Conservation (phyloP, 371 early-diverging fungal species). For the Ecytonucleospora hepatopenaei region DNA sequence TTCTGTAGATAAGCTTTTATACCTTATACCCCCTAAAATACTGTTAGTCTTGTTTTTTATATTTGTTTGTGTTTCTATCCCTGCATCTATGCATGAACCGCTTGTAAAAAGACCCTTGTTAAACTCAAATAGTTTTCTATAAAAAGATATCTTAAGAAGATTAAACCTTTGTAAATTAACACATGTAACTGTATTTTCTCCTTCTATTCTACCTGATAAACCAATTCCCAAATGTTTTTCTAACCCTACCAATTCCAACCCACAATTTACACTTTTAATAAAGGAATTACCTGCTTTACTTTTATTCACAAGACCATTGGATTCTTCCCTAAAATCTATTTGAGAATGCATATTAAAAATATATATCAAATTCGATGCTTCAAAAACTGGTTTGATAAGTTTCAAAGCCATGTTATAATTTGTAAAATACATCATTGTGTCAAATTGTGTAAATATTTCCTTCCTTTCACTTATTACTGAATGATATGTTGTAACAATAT, state of each 20-base stretch:
- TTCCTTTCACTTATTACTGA: constrained; percentile 19
- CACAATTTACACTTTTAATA: constrained; percentile 17
- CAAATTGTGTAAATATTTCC: constrained; percentile 33
- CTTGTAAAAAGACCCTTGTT: no score
- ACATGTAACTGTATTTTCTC: constrained; percentile 9
- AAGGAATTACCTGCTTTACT: no score
- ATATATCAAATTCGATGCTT: constrained; percentile 29
- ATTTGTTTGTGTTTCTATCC: constrained; percentile 10
- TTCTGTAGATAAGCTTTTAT: constrained; percentile 17
- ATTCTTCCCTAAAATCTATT: no score
- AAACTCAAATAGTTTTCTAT: constrained; percentile 20
- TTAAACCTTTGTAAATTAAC: constrained; percentile 39
- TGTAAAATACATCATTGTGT: constrained; percentile 15
- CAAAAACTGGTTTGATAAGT: constrained; percentile 31
- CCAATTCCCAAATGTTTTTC: constrained; percentile 23
- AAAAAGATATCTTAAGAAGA: constrained; percentile 21
- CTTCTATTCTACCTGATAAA: constrained; percentile 26
- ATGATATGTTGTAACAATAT: constrained; percentile 14
- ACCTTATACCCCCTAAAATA: constrained; percentile 21
- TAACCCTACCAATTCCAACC: constrained; percentile 23
- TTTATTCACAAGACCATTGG: no score
- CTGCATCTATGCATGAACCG: constrained; percentile 9
- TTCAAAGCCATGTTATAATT: constrained; percentile 36
- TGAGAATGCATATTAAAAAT: constrained; percentile 26
- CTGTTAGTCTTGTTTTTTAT: neutral